phyloP scores from a whole-genome alignment of 768 basidiomycete species.

The Candolleomyces aberdarensis region DNA sequence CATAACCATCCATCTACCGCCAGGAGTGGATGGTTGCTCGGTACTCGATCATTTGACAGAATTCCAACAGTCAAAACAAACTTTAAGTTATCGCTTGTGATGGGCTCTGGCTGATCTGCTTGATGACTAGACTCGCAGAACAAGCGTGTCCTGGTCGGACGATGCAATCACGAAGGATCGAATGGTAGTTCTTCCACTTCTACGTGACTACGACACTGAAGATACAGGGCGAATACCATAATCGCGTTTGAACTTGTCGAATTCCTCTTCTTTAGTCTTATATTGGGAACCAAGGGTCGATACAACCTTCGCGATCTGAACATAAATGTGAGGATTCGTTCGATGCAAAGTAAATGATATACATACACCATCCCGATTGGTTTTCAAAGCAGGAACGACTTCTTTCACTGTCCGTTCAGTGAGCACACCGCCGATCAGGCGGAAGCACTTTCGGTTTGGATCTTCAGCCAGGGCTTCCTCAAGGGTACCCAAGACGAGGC shows the following conservation, averaged over 20 bases:
- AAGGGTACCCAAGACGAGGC: slow-evolving; percentile 85
- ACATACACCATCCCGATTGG: slow-evolving; percentile 85
- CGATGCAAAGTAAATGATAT: background rate
- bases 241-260: slow-evolving; percentile 75
- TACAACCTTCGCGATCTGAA: slow-evolving; percentile 81
- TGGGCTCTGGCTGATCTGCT: too few species aligned
- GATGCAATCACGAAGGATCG: background rate
- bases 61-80: too few species aligned
- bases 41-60: too few species aligned
- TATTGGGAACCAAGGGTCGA: slow-evolving; percentile 80
- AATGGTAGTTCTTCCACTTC: background rate
- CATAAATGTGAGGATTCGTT: slow-evolving; percentile 11
- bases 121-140: too few species aligned
- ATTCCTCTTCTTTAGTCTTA: slow-evolving; percentile 82
- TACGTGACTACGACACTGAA: background rate
- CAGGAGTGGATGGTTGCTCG: too few species aligned
- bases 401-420: slow-evolving; percentile 96
- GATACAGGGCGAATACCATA: slow-evolving; percentile 66
- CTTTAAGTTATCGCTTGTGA: too few species aligned
- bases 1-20: too few species aligned
- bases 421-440: slow-evolving; percentile 91
- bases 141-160: background rate
- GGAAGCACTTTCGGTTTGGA: slow-evolving; percentile 93
- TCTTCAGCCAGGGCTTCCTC: slow-evolving; percentile 79
- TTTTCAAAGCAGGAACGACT: slow-evolving; percentile 85